Percentiles rank a stretch among this genome's conserved stretches.
phyloP scores from a whole-genome alignment of 257 asterid genomes.

The Scutellaria galericulata region DNA sequence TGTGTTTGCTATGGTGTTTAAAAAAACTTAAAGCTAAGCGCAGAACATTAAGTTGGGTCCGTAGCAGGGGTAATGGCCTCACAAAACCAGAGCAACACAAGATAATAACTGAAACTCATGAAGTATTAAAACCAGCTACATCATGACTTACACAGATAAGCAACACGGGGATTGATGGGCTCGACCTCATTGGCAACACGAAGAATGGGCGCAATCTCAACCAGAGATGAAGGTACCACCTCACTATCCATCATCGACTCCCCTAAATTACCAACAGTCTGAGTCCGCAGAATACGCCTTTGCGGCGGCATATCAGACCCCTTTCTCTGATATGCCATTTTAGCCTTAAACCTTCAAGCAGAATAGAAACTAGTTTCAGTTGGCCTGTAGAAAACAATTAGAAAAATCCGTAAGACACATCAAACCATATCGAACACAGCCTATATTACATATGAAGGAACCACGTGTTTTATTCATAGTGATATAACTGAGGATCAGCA shows the following conservation, averaged over 20 bases:
- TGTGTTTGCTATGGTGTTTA: not conserved
- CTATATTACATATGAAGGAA: not conserved
- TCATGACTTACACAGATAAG: slow-evolving; percentile 84
- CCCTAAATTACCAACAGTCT: slow-evolving; percentile 89
- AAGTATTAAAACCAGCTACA: not conserved
- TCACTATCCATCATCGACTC: slow-evolving; percentile 99
- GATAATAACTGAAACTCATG: slow-evolving; percentile 9
- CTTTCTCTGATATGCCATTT: slow-evolving; percentile 94
- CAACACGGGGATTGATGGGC: slow-evolving; percentile 86
- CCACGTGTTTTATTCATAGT: not conserved
- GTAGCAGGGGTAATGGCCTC: slow-evolving; percentile 12
- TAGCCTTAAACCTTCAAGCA: slow-evolving; percentile 39
- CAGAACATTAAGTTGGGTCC: slow-evolving; percentile 11
- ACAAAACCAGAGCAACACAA: not conserved
- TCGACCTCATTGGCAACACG: slow-evolving; percentile 99
- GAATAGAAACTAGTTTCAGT: slow-evolving; percentile 33
- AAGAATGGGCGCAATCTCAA: slow-evolving; percentile 94
- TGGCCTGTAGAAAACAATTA: slow-evolving; percentile 38
- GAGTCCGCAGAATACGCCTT: slow-evolving; percentile 89
- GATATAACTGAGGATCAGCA: not conserved
- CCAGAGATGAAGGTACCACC: slow-evolving; percentile 94
- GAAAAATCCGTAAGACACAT: not conserved
- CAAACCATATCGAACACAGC: not conserved
- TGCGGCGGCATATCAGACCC: slow-evolving; percentile 76
- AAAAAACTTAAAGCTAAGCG: not conserved